phyloP scores from a whole-genome alignment of 371 early-diverging fungal species.

The Apophysomyces sp. region DNA sequence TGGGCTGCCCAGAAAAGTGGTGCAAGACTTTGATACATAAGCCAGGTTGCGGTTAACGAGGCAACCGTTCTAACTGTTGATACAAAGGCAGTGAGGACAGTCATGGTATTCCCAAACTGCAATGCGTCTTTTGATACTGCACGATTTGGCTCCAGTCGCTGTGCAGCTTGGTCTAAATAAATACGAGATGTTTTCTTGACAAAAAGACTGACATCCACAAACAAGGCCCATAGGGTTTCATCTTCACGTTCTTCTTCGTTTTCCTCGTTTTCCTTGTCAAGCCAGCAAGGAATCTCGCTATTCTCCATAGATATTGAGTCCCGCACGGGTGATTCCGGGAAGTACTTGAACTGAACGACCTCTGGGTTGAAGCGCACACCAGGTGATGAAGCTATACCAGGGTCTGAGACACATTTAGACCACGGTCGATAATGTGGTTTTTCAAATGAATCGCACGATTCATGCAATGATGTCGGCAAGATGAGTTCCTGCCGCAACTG shows the following conservation, averaged over 20 bases:
- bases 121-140: slow-evolving; percentile 5
- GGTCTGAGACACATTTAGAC: not conserved
- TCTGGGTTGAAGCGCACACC: slow-evolving; percentile 25
- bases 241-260: slow-evolving; percentile 6
- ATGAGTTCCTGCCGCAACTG: not conserved
- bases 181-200: not conserved
- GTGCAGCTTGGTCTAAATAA: not conserved
- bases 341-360: slow-evolving; percentile 14
- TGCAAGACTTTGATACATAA: slow-evolving; percentile 15
- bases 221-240: slow-evolving; percentile 8
- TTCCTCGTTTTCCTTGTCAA: not conserved
- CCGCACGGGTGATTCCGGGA: slow-evolving; percentile 21
- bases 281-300: slow-evolving; percentile 8
- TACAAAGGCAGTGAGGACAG: slow-evolving; percentile 3
- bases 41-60: slow-evolving; percentile 15
- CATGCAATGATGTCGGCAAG: not conserved
- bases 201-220: not conserved
- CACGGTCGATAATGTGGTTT: not conserved
- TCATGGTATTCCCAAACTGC: not conserved
- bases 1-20: slow-evolving; percentile 1
- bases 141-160: not conserved
- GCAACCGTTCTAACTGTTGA: slow-evolving; percentile 12
- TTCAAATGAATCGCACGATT: not conserved
- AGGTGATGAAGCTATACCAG: not conserved
- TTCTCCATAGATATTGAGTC: slow-evolving; percentile 2